phyloP scores from a whole-genome alignment of 2,329 filamentous ascomycete species.

The Sarocladium oryzae region DNA sequence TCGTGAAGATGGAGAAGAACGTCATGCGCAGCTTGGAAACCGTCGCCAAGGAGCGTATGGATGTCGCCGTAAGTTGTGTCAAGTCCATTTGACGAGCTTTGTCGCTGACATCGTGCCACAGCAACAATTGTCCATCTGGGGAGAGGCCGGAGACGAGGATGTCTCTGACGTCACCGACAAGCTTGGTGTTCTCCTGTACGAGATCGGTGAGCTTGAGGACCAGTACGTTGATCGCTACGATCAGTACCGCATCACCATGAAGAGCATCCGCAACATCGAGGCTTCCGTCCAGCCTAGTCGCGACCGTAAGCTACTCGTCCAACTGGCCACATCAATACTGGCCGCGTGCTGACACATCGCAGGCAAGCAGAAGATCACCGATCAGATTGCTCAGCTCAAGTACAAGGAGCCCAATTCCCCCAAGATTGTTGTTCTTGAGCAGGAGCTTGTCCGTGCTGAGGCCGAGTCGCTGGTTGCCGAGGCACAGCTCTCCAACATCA shows the following conservation, averaged over 20 bases:
- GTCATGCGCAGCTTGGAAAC: slow-evolving; percentile 98
- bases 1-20: slow-evolving; percentile 99
- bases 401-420: slow-evolving; percentile 99
- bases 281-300: slow-evolving; percentile 96
- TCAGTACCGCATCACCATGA: slow-evolving; percentile 98
- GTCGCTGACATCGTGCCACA: slow-evolving; percentile 29
- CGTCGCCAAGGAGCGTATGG: slow-evolving; percentile 94
- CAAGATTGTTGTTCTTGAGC: slow-evolving; percentile 94
- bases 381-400: slow-evolving; percentile 97
- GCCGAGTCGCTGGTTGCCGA: slow-evolving; percentile 98
- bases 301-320: slow-evolving; percentile 63
- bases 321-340: neutral
- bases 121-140: slow-evolving; percentile 99
- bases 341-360: slow-evolving; percentile 11
- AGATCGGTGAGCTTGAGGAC: slow-evolving; percentile 96
- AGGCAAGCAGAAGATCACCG: slow-evolving; percentile 99
- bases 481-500: slow-evolving; percentile 98
- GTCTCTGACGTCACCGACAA: slow-evolving; percentile 99
- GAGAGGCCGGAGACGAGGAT: slow-evolving; percentile 90
- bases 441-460: slow-evolving; percentile 96
- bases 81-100: neutral
- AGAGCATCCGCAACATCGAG: slow-evolving; percentile 98
- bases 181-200: slow-evolving; percentile 93
- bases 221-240: slow-evolving; percentile 98
- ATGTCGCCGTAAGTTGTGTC: slow-evolving; percentile 75